Evolutionary conservation across 2,329 filamentous ascomycete genomes (phyloP), one percentile per base, ranked within the genome.

Genomic region (Colletotrichum cereale): DNA sequence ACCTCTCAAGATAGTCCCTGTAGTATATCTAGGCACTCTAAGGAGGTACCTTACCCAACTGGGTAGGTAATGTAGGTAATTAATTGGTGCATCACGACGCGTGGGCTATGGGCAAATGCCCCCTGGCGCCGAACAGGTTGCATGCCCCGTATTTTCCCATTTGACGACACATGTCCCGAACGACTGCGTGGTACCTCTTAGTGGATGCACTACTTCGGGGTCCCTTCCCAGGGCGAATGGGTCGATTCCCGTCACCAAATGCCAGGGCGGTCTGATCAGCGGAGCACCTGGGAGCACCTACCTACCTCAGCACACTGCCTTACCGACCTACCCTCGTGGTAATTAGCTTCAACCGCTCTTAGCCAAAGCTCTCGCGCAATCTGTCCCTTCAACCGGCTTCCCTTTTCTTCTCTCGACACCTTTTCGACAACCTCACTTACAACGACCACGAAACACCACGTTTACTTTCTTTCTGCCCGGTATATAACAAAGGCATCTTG

Each of bases 161-260:
- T 73, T 74, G 65, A 75, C 74, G 73, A 75, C 74, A 74, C 74
- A 74, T 75, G 73, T 75, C 74, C 73, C 73, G 44, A 68, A 71
- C 24, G 36, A 52, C 36, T 44, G 36, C 11, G 11, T 26, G 18
- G 31, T 50, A 34, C 11, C 31, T 31, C 21, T 26, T 31, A 44
- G 53, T 53, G 24, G 58, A 56, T 44, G 48, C 29, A 29, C 29
- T 26, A 55, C 52, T 53, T 53, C 50, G 62, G 53, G 24, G n/a
- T 26, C 16, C 53, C n/a, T 44, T 14, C 14, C 8, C 29, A 60
- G 26, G 57, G 40, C 26, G 38, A 40, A 57, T 26, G 34, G 34
- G 40, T 31, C 18, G 40, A 26, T 38, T 38, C 55, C 55, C 36
- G 55, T 60, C 56, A 31, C 56, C 36, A 40, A 50, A 50, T 36